Evolutionary conservation across 192 early-diverging fungal species (phyloP).

Genomic region (Kickxella alabastrina): DNA sequence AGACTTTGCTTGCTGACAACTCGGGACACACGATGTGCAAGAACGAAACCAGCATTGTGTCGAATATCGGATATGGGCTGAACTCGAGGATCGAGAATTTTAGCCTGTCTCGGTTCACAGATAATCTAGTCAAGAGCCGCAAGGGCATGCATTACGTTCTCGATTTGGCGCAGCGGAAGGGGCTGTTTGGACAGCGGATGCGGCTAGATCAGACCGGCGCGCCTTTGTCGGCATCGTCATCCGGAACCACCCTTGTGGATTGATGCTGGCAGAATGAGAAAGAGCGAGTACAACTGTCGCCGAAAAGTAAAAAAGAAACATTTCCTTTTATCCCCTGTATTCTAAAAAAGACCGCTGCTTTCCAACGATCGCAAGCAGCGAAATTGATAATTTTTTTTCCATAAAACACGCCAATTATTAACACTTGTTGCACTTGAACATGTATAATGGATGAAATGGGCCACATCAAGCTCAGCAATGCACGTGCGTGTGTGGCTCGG

Average conservation of each 20-base stretch:
- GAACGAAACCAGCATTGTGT: constrained; percentile 83
- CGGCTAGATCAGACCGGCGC: constrained; percentile 11
- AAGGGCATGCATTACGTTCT: constrained; percentile 53
- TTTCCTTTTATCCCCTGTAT: no score
- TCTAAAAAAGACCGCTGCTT: no score
- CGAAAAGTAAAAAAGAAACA: neutral
- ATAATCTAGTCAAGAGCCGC: constrained; percentile 55
- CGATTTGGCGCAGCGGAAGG: constrained; percentile 47
- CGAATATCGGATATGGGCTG: constrained; percentile 81
- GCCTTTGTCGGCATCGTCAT: neutral
- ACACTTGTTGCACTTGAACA: no score
- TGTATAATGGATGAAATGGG: no score
- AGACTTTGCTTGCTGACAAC: constrained; percentile 63
- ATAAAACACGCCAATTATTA: no score
- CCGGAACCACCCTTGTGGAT: neutral
- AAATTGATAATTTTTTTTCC: no score
- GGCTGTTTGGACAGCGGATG: constrained; percentile 41
- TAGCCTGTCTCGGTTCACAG: constrained; percentile 80
- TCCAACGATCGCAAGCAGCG: no score
- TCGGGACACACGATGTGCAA: constrained; percentile 65
- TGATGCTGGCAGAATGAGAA: no score
- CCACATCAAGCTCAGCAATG: no score
- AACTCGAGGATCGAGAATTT: constrained; percentile 82
- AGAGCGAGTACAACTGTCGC: no score
- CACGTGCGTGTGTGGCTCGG: no score